These are phyloP conservation scores for Penicillium goetzii DNA, from an alignment of 495 filamentous ascomycete genomes.

Conservation along the genomic window DNA sequence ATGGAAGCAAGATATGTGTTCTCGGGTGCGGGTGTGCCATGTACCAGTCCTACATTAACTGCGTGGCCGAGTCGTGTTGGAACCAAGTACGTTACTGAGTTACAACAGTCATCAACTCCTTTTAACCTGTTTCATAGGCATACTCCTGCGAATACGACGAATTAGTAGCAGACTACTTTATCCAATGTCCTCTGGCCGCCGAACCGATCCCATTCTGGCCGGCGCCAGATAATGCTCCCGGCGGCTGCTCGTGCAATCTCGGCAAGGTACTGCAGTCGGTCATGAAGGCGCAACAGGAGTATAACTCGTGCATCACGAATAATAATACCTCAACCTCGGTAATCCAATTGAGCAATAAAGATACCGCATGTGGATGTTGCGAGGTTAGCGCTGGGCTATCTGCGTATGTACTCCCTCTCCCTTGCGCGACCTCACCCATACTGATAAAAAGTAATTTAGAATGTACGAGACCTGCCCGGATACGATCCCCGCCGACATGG, in stretches of 20 bases:
- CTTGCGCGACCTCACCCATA: background rate
- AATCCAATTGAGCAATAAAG: background rate
- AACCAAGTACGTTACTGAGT: background rate
- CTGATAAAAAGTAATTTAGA: background rate
- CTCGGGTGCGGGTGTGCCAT: slow-evolving; percentile 2
- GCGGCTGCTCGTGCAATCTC: background rate
- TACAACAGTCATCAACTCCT: background rate
- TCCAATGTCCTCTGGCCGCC: background rate
- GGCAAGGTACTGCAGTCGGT: background rate
- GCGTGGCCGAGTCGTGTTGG: background rate
- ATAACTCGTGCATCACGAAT: background rate
- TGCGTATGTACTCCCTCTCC: background rate
- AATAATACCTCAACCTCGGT: background rate
- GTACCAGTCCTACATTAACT: background rate
- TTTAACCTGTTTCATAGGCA: background rate
- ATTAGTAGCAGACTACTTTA: background rate
- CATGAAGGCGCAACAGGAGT: background rate
- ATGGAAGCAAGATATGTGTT: background rate
- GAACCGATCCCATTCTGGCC: background rate
- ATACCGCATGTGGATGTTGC: background rate
- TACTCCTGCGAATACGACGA: slow-evolving; percentile 1
- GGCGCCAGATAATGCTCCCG: background rate
- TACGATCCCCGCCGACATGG: background rate
- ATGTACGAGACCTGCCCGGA: slow-evolving; percentile 2
- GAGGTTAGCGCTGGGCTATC: background rate